Evolutionary conservation across 2,329 filamentous ascomycete species (phyloP).

Genomic region (Pseudogymnoascus sp.): DNA sequence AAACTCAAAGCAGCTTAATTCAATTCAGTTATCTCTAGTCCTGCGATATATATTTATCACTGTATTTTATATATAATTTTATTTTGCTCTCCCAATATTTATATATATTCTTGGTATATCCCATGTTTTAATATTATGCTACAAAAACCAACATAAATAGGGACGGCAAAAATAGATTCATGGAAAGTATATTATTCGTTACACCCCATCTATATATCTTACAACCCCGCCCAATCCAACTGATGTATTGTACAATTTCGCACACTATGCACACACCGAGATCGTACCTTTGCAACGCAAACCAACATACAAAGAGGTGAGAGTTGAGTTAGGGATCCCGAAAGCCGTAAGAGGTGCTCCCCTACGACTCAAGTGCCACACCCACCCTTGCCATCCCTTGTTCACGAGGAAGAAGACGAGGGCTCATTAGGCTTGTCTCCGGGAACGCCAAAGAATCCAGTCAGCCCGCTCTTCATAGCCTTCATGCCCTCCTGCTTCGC

Average conservation of each 20-base stretch:
- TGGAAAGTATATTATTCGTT: conserved; percentile 9
- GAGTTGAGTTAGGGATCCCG: neutral
- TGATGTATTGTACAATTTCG: conserved; percentile 3
- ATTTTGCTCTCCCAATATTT: neutral
- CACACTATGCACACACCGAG: neutral
- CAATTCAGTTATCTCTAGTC: neutral
- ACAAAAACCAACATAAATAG: neutral
- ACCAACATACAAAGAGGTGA: neutral
- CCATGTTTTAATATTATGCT: neutral
- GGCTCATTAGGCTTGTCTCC: conserved; percentile 7
- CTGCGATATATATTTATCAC: neutral
- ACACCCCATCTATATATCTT: conserved; percentile 5
- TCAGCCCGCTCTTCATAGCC: conserved; percentile 77
- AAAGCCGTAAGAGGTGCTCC: neutral
- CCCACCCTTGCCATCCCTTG: conserved; percentile 1
- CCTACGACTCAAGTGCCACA: conserved; percentile 4
- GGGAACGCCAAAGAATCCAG: conserved; percentile 42
- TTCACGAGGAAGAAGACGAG: neutral
- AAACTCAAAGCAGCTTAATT: no score
- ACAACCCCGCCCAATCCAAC: neutral
- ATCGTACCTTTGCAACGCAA: neutral
- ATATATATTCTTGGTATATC: neutral
- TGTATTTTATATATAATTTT: neutral
- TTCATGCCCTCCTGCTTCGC: conserved; percentile 84
- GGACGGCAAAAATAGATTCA: neutral